Conservation (phyloP, 139 green algal genomes). For the Marvania coccoides region DNA sequence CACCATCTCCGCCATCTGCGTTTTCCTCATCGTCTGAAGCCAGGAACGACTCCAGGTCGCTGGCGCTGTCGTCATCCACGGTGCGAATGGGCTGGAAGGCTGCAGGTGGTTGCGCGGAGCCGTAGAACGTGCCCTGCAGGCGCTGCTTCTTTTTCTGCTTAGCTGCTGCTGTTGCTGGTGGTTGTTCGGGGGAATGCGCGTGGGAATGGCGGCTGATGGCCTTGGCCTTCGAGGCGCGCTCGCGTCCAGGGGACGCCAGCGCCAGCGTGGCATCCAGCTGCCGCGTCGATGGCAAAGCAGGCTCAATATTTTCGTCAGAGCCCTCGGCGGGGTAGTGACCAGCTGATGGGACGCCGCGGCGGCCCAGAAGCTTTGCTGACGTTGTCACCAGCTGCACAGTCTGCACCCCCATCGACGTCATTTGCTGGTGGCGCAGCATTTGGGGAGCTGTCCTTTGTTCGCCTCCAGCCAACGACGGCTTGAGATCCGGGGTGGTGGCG, state of each 20-base stretch:
- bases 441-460: background rate
- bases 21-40: background rate
- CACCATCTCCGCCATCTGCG: background rate
- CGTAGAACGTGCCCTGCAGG: slow-evolving; percentile 2
- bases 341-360: too few species aligned
- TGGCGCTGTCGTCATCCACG: background rate
- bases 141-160: background rate
- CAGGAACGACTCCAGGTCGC: slow-evolving; percentile 2
- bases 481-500: too few species aligned
- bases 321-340: too few species aligned
- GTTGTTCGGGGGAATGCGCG: too few species aligned
- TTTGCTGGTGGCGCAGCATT: background rate
- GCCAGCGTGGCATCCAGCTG: too few species aligned
- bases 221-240: too few species aligned
- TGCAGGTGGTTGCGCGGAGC: background rate
- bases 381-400: background rate
- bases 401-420: background rate
- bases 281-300: too few species aligned
- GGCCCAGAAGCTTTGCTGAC: too few species aligned
- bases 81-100: background rate
- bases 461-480: too few species aligned
- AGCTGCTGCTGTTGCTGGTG: background rate
- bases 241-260: too few species aligned
- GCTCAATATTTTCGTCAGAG: too few species aligned
- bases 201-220: too few species aligned